These are phyloP conservation scores for Dendrobium catenatum DNA, from an alignment of 106 monocot genomes.

Conservation along the genomic window DNA sequence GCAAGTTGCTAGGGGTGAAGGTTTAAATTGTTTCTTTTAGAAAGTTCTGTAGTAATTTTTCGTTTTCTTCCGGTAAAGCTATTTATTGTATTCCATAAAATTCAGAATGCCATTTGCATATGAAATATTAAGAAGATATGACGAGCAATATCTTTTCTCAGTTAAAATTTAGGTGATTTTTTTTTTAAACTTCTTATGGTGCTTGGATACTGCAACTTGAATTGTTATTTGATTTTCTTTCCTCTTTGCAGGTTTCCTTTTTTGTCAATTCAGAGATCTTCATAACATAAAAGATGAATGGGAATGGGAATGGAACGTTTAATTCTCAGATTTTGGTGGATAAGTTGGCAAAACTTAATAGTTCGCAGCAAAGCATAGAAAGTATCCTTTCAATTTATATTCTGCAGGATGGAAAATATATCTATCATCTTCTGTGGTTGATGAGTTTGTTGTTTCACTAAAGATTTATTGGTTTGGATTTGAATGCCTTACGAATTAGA, in stretches of 20 bases:
- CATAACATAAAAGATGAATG: constrained; percentile 12
- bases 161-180: background rate
- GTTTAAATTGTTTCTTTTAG: background rate
- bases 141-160: background rate
- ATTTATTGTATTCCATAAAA: background rate
- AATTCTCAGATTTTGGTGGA: constrained; percentile 26
- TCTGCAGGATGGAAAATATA: background rate
- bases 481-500: background rate
- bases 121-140: background rate
- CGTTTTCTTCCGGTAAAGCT: background rate
- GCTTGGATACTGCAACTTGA: background rate
- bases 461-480: constrained; percentile 12
- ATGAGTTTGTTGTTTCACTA: background rate
- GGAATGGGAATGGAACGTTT: constrained; percentile 19
- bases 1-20: background rate
- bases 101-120: background rate
- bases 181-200: background rate
- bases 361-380: constrained; percentile 29
- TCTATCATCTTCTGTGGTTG: background rate
- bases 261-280: background rate
- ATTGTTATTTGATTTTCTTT: background rate
- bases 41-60: background rate
- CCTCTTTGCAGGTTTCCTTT: constrained; percentile 13
- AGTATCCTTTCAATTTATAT: constrained; percentile 19
- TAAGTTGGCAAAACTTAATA: constrained; percentile 23